Base-by-base conservation (phyloP, 768 basidiomycete species). In the Pleurotus sapidus region DNA sequence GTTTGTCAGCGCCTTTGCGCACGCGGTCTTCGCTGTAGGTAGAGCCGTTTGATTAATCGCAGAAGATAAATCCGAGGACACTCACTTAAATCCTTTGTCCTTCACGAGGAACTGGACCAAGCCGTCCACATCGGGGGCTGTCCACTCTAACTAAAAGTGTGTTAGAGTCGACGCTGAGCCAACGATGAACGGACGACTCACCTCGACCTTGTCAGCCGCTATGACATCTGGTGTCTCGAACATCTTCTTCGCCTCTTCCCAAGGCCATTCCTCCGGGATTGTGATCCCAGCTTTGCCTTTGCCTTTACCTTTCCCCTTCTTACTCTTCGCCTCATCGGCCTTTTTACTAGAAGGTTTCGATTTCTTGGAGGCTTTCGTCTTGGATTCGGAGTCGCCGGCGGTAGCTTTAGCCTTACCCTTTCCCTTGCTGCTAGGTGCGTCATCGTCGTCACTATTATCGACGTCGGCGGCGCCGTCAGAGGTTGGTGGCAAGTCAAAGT, bases 21-120 rank as follows among this genome's bases (percentile, higher is more conserved):
- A 99, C 93, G 18, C 97, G 89, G 8, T 99, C 97, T 77, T 98
- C 97, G 63, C 96, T 98, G 66, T 18, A 49, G 17, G n/a, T n/a
- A n/a, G n/a, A n/a, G n/a, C n/a, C n/a, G n/a, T n/a, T n/a, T n/a
- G n/a, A n/a, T n/a, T n/a, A n/a, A n/a, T n/a, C n/a, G n/a, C n/a
- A n/a, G n/a, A n/a, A n/a, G n/a, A n/a, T n/a, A 58, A 56, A 57
- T 30, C 11, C 17, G 17, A 18, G 30, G 11, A 30, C 3, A 74
- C 87, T 57, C 62, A 97, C 96, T 89, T 96, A 85, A 99, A 99
- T 4, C 97, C 97, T 69, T 99, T 98, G 67, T 98, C 91, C 38
- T 74, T 85, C 14, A 98, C 95, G 20, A 99, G 70, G 73, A 98
- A 99, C 46, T 98, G 84, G 4, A 99, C 87, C 3, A 99, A 78